These are phyloP conservation scores for Neurospora sp. DNA, from an alignment of 495 filamentous ascomycete genomes.

Conservation along the genomic window DNA sequence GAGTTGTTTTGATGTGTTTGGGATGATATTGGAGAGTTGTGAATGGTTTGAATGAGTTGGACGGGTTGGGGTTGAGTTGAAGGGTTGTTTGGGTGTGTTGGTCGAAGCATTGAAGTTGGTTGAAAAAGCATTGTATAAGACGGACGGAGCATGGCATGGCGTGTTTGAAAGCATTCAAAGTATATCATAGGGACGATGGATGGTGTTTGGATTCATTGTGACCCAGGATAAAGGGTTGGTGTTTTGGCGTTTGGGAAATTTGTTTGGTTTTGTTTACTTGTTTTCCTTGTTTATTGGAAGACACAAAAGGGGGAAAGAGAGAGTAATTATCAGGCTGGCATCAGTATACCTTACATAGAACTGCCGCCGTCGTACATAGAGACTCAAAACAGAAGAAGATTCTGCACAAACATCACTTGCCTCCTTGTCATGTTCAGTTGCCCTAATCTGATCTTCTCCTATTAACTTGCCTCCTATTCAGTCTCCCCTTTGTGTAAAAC, in stretches of 20 bases:
- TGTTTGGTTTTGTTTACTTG: background rate
- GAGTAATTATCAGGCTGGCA: too few relatives aligned
- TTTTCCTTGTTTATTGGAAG: background rate
- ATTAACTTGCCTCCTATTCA: too few relatives aligned
- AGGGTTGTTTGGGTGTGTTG: too few relatives aligned
- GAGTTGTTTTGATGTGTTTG: background rate
- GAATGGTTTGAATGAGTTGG: background rate
- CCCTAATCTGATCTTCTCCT: too few relatives aligned
- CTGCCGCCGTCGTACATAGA: too few relatives aligned
- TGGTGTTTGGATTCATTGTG: background rate
- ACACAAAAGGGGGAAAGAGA: background rate
- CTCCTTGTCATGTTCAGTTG: too few relatives aligned
- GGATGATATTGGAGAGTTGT: background rate
- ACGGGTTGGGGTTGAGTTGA: background rate
- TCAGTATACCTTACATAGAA: too few relatives aligned
- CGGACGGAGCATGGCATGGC: constrained; percentile 3
- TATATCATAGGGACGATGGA: background rate
- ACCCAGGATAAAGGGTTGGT: background rate
- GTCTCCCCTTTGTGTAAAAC: too few relatives aligned
- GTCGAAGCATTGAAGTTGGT: background rate
- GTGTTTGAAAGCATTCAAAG: background rate
- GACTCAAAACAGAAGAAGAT: too few relatives aligned
- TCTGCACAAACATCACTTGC: too few relatives aligned
- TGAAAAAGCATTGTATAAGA: background rate
- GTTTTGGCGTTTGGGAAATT: background rate